A percentile compares a stretch with the other conserved stretches of the same genome.
These are phyloP conservation scores for Tetracentron sinense DNA, from an alignment of 164 flowering plant genomes.

Conservation along the genomic window DNA sequence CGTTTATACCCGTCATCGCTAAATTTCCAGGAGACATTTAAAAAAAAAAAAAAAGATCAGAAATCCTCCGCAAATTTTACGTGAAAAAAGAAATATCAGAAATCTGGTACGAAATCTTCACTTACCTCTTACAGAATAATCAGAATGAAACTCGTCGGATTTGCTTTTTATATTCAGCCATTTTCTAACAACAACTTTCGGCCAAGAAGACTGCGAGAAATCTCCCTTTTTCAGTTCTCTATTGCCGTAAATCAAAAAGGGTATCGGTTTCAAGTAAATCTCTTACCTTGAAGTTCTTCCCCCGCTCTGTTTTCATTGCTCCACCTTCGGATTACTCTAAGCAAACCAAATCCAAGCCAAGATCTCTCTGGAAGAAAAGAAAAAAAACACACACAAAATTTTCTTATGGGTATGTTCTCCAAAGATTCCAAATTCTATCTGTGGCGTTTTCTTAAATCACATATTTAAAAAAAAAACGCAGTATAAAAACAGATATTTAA, in stretches of 20 bases:
- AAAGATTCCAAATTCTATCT: not conserved
- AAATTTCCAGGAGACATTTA: too few relatives aligned
- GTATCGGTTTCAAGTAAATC: not conserved
- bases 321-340: constrained; percentile 12
- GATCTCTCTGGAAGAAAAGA: constrained; percentile 9
- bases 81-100: not conserved
- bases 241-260: not conserved
- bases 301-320: constrained; percentile 33
- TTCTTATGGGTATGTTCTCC: not conserved
- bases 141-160: constrained; percentile 57
- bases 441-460: not conserved
- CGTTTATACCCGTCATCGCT: constrained; percentile 13
- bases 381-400: not conserved
- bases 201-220: constrained; percentile 57
- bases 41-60: too few relatives aligned
- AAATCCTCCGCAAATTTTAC: too few relatives aligned
- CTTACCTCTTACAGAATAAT: constrained; percentile 34
- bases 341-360: not conserved
- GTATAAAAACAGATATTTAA: not conserved
- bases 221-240: not conserved
- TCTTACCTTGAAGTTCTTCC: constrained; percentile 34
- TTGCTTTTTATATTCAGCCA: constrained; percentile 65
- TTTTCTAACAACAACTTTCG: constrained; percentile 50
- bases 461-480: not conserved
- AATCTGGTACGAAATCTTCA: not conserved